Base-by-base conservation (phyloP, 2,329 filamentous ascomycete species). In the Trichoderma afroharzianum region DNA sequence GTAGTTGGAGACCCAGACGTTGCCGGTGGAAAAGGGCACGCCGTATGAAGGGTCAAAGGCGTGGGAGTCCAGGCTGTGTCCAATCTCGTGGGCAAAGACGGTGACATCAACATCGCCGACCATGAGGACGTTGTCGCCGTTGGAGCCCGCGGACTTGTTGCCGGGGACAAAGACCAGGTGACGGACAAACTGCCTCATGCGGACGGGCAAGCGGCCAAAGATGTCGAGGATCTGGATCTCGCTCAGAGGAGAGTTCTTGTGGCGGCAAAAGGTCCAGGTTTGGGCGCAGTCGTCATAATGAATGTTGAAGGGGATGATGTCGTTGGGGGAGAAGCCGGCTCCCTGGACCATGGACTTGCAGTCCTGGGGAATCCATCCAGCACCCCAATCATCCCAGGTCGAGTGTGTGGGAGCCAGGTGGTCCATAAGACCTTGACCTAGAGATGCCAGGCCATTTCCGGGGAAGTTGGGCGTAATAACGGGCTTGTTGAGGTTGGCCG, bases 181-280 rank as follows among this genome's bases (percentile, higher is more conserved):
- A 9, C 75, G 73, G 24, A 79, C 72, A 55, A 74, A 77, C 36
- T 75, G 70, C 8, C 79, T 75, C 73, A 78, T 79, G 62, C 74
- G 75, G 14, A 80, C 69, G 12, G 79, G 79, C 14, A 80, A 33
- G 30, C 77, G 75, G 12, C 78, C 78, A 39, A 79, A 79, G 30
- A 77, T 68, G 53, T 76, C 74, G 14, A 76, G 73, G 74, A 80
- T 77, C 28, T 75, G 73, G 4, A 62, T 57, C 66, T 77, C 62
- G 72, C 67, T 73, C n/a, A 75, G 70, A 1, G 72, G 68, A 11
- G 77, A 72, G 36, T 76, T 71, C 57, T 74, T 76, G 71, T 79
- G 78, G 1, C 79, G 74, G 68, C 79, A 81, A 57, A 81, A 76
- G 63, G 77, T 74, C 79, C 79, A 81, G 28, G 74, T 70, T 57